Evolutionary conservation across 768 basidiomycete genomes (phyloP), one percentile per base, ranked within the genome.

Genomic region (Lactarius psammicola): DNA sequence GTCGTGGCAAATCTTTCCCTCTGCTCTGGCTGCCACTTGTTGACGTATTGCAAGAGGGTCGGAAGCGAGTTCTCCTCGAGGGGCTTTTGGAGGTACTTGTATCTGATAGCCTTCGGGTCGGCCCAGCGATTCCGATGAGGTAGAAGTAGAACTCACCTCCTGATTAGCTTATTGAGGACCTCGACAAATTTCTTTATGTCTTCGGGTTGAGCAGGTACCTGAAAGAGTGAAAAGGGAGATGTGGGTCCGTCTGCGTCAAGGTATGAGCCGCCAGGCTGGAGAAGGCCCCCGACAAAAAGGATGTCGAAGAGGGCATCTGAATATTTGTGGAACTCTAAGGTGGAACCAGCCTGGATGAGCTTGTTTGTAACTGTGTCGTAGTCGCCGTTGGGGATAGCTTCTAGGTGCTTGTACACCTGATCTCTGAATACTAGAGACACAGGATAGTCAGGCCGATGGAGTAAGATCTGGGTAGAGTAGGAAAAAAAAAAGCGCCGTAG

Each of bases 81-180:
- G 53, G 96, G 94, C 77, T 90, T 94, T 78, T 98, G 96, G 72
- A 99, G 92, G 83, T 98, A 99, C 78, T 98, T 98, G 84, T 98
- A 98, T 79, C 95, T 96, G 73, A 42, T 40, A 40, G 56, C 65
- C 42, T 51, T 69, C 59, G 69, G 63, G 18, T 57, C 65, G 67
- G 65, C 69, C 20, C 33, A 0, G 26, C 26, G 62, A 40, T 28
- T 36, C 36, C 60, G 51, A 44, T 62, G 36, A 44, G 44, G 20
- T 20, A 38, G 38, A 40, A 63, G 23, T 30, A n/a, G 31, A 60
- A 68, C 77, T 63, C 72, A 92, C 94, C 96, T 89, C 79, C 96
- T 85, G 82, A 95, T 94, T 65, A 98, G 89, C 80, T 94, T 95
- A 78, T 94, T 94, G 72, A 98, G 82, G 40, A 97, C 95, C 67